Conservation (phyloP, 768 basidiomycete genomes). For the Leccinum boreale region DNA sequence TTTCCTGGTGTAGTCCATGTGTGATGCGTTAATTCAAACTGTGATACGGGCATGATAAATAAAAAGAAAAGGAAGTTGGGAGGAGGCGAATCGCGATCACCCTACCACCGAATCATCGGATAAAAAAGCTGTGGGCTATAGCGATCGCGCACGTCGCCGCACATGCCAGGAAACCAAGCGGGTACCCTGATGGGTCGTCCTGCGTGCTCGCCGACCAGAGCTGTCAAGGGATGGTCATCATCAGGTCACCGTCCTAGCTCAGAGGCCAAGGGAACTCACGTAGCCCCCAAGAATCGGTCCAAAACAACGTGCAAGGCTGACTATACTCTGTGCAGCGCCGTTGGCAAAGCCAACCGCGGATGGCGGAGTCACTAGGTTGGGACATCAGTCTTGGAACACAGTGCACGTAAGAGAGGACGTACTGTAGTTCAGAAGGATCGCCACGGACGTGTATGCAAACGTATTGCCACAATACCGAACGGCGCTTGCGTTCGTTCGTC, state of each 20-base stretch:
- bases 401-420: constrained; percentile 16
- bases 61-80: neutral
- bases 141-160: constrained; percentile 58
- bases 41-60: neutral
- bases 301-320: constrained; percentile 87
- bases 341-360: constrained; percentile 88
- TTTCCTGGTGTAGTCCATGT: neutral
- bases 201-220: constrained; percentile 73
- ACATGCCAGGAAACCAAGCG: constrained; percentile 70
- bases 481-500: constrained; percentile 47
- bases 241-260: neutral
- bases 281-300: constrained; percentile 86
- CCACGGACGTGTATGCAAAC: constrained; percentile 87
- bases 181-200: constrained; percentile 66
- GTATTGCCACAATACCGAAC: constrained; percentile 85
- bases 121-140: constrained; percentile 70
- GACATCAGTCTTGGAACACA: neutral
- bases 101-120: constrained; percentile 57
- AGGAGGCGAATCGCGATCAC: neutral
- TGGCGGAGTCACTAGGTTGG: constrained; percentile 78
- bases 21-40: neutral
- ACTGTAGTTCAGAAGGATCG: constrained; percentile 87
- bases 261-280: constrained; percentile 37
- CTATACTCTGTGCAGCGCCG: constrained; percentile 93
- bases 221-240: constrained; percentile 31